A percentile compares a stretch with the other conserved stretches of the same genome.
phyloP scores from a whole-genome alignment of 139 green algal species.

The Chlorella sp. region DNA sequence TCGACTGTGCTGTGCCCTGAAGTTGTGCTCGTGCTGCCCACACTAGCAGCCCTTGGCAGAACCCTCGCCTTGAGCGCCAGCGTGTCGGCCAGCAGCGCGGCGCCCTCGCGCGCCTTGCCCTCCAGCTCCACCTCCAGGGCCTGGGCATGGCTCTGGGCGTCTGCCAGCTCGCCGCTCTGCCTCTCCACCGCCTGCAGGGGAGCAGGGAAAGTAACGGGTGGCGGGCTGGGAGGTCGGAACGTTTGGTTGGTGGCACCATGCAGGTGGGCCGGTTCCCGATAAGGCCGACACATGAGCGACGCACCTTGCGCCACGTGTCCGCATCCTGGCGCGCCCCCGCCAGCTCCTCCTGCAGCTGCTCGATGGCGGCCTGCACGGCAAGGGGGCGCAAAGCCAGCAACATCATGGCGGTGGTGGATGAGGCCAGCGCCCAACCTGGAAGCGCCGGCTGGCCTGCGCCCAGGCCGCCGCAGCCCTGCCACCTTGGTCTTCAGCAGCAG shows the following conservation, averaged over 20 bases:
- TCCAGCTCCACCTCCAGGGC: constrained; percentile 27
- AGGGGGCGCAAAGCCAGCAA: neutral
- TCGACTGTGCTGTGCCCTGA: too few species aligned
- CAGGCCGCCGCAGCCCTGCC: neutral
- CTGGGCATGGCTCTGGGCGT: neutral
- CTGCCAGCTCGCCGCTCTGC: neutral
- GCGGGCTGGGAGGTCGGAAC: neutral
- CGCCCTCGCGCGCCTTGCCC: constrained; percentile 1
- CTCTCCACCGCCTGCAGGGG: constrained; percentile 12
- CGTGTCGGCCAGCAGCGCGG: constrained; percentile 6
- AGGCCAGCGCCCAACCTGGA: neutral
- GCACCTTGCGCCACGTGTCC: constrained; percentile 10
- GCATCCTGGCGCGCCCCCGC: neutral
- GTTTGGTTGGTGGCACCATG: neutral
- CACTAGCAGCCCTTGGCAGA: too few species aligned
- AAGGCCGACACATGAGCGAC: too few species aligned
- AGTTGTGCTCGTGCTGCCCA: too few species aligned
- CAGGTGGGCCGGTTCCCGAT: too few species aligned
- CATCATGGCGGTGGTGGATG: constrained; percentile 26
- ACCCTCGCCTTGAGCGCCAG: constrained; percentile 19
- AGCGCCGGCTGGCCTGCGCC: too few species aligned
- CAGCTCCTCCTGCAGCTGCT: constrained; percentile 38
- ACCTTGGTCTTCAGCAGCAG: constrained; percentile 37
- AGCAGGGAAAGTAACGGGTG: neutral
- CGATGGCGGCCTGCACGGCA: constrained; percentile 22